These are phyloP conservation scores for Oldenlandia corymbosa DNA, from an alignment of 257 asterid genomes.

Conservation along the genomic window DNA sequence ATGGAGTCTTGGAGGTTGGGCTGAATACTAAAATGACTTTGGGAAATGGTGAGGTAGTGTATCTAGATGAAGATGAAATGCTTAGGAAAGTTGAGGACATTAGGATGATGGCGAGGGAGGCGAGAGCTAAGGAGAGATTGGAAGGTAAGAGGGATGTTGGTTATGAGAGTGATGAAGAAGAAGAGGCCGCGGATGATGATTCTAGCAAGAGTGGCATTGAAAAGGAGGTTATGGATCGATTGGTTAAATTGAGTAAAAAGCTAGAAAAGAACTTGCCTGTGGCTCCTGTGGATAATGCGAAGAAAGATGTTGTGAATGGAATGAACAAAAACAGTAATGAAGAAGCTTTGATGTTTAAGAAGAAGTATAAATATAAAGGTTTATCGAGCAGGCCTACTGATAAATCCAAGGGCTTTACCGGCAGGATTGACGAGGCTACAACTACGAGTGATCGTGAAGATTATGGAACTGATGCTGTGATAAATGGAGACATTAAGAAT, in stretches of 20 bases:
- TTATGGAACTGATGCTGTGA: constrained; percentile 19
- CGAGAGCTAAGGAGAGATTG: constrained; percentile 57
- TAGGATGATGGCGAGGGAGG: constrained; percentile 74
- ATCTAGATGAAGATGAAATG: constrained; percentile 47
- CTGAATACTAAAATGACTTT: constrained; percentile 20
- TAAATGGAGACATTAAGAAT: constrained; percentile 17
- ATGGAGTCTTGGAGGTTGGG: constrained; percentile 24
- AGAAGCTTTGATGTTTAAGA: constrained; percentile 44
- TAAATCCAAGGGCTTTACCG: constrained; percentile 63
- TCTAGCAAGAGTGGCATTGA: constrained; percentile 47
- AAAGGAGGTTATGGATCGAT: constrained; percentile 52
- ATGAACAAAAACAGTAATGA: constrained; percentile 26
- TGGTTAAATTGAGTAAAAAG: constrained; percentile 47
- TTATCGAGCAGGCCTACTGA: constrained; percentile 26
- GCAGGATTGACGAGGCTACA: constrained; percentile 21
- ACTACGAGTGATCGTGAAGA: constrained; percentile 9
- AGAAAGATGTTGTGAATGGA: constrained; percentile 19
- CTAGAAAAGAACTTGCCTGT: constrained; percentile 38
- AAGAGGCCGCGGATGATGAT: constrained; percentile 32
- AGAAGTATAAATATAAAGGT: constrained; percentile 60
- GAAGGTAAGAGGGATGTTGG: constrained; percentile 37
- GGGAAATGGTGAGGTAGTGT: constrained; percentile 20
- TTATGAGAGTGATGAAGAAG: constrained; percentile 24
- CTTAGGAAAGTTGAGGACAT: constrained; percentile 68
- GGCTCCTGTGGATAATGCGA: constrained; percentile 26